Evolutionary conservation across 331 rosid species (phyloP), one percentile per base, ranked within the genome.

Genomic region (Spiraea crenata): DNA sequence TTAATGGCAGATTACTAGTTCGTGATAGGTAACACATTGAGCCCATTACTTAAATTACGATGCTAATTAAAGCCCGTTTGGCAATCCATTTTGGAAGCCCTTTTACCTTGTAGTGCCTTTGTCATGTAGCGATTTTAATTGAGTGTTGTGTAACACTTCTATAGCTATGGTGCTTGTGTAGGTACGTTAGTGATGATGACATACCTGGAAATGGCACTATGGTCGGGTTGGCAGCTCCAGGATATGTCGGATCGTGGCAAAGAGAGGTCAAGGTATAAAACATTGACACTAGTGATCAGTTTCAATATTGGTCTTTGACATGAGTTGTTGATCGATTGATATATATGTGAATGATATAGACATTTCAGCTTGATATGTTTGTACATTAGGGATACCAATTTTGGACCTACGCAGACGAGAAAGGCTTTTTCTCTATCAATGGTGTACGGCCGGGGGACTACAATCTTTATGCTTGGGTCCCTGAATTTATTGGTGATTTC

Each of bases 191-290:
- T 57, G 61, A 60, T 14, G 68, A 65, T 31, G 47, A 31, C 20
- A 14, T 83, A n/a, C 63, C 74, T 11, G 80, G 76, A 16, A 67
- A 64, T 59, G 84, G 82, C 45, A 81, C 84, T 9, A 49, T 65
- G 45, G 84, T 83, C 9, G 87, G 87, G 3, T 49, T 83, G 80
- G 84, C 87, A 65, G 62, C 79, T 54, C 87, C 84, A 0, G 87
- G 87, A 17, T 78, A 54, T 37, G 78, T 44, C 51, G 87, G 87
- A 65, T 83, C 87, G 25, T 83, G 87, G 87, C 87, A 83, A 63
- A 58, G 57, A 54, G 87, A 83, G 25, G 25, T 77, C 45, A 83
- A 83, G 87, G 87, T 80, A 62, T 37, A 38, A 3, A 46, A 9
- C 31, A 25, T 2, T 25, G 2, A 25, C 31, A 25, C 31, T 25